phyloP scores from a whole-genome alignment of 1,284 basidiomycete species.

The Microbotryum silenes-acaulis region DNA sequence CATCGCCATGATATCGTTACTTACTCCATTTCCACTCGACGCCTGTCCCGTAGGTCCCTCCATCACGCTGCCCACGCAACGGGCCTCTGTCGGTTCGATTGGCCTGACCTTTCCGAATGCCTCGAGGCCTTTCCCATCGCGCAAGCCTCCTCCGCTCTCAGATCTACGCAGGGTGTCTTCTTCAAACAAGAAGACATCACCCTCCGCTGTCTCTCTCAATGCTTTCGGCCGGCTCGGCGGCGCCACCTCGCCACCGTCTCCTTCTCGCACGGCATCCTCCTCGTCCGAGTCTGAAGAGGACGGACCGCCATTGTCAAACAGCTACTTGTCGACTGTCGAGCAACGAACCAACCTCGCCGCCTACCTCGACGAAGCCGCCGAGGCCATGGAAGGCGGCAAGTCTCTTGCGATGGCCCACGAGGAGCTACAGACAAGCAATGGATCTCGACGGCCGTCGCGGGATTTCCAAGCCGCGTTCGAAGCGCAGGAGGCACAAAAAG shows the following conservation, averaged over 20 bases:
- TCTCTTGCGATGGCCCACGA: conserved; percentile 28
- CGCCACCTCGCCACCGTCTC: neutral
- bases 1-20: too few species aligned
- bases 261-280: neutral
- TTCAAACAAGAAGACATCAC: too few species aligned
- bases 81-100: too few species aligned
- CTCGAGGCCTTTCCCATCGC: too few species aligned
- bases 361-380: conserved; percentile 26
- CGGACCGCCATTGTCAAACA: neutral
- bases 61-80: too few species aligned
- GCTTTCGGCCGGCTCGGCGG: neutral
- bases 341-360: conserved; percentile 18
- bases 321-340: neutral
- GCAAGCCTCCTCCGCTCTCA: too few species aligned
- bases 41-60: too few species aligned
- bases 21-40: too few species aligned
- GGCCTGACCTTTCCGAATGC: too few species aligned
- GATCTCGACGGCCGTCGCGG: too few species aligned
- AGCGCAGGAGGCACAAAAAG: conserved; percentile 2
- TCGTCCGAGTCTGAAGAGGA: neutral
- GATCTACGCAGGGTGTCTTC: too few species aligned
- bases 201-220: too few species aligned
- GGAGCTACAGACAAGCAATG: neutral
- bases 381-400: conserved; percentile 32
- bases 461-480: neutral